Evolutionary conservation across 257 asterid species (phyloP).

Genomic region (Fraxinus cuspidata): DNA sequence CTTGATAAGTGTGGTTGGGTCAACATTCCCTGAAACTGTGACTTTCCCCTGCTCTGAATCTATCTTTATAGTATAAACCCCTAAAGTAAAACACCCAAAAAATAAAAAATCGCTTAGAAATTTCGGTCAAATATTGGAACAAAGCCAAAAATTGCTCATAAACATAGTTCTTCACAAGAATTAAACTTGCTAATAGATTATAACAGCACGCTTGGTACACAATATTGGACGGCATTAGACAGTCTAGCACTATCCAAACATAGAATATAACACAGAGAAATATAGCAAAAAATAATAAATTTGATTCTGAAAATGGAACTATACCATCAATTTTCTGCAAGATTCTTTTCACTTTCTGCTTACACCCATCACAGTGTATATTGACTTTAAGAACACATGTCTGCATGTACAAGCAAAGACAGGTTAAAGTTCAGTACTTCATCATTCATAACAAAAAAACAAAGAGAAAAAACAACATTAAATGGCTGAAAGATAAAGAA

Average conservation of each 20-base stretch:
- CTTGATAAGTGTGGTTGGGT: slow-evolving; percentile 74
- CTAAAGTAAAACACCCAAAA: slow-evolving; percentile 31
- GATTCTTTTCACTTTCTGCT: slow-evolving; percentile 86
- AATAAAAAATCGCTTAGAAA: not conserved
- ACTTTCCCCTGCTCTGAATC: slow-evolving; percentile 93
- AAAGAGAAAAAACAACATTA: too few species aligned
- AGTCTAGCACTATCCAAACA: too few species aligned
- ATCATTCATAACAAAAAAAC: slow-evolving; percentile 22
- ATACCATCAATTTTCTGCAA: slow-evolving; percentile 93
- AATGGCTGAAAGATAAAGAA: not conserved
- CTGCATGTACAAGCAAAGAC: slow-evolving; percentile 76
- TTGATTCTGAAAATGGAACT: slow-evolving; percentile 5
- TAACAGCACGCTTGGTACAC: not conserved
- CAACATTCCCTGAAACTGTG: slow-evolving; percentile 84
- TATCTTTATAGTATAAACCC: slow-evolving; percentile 70
- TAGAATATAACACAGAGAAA: not conserved
- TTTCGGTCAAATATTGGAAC: not conserved
- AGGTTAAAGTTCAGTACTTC: slow-evolving; percentile 44
- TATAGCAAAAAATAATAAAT: too few species aligned
- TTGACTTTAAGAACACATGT: slow-evolving; percentile 93
- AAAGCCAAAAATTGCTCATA: too few species aligned
- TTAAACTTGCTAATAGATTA: not conserved
- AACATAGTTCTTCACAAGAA: not conserved
- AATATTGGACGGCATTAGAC: too few species aligned
- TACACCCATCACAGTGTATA: slow-evolving; percentile 97